Percentiles rank a stretch among this genome's conserved stretches.
Conservation (phyloP, 2,329 filamentous ascomycete genomes). For the Sporothrix brasiliensis region DNA sequence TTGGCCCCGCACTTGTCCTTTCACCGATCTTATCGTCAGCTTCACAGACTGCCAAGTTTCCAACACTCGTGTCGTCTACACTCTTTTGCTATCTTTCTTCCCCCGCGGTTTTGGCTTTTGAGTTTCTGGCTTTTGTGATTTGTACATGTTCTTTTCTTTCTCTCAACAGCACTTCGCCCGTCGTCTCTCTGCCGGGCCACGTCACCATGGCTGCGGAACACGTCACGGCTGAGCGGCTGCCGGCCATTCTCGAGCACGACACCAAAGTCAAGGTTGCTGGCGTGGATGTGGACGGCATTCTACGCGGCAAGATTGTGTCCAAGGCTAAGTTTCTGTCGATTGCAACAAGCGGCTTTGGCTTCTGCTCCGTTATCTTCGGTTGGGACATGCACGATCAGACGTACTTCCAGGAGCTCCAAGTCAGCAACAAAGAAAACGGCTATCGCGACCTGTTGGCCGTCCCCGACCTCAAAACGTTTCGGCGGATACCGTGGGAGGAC, state of each 20-base stretch:
- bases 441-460: conserved; percentile 84
- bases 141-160: background rate
- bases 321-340: conserved; percentile 92
- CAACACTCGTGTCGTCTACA: background rate
- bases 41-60: background rate
- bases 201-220: conserved; percentile 10
- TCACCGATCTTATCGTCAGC: conserved; percentile 27
- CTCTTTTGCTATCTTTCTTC: background rate
- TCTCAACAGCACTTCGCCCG: background rate
- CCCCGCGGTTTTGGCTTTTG: background rate
- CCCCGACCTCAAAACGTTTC: conserved; percentile 74
- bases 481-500: conserved; percentile 88
- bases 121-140: background rate
- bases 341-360: conserved; percentile 80
- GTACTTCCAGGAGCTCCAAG: conserved; percentile 79
- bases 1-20: conserved; percentile 24
- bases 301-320: conserved; percentile 87
- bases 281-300: conserved; percentile 81
- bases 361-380: conserved; percentile 92
- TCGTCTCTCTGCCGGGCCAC: background rate
- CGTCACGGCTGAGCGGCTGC: conserved; percentile 66
- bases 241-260: conserved; percentile 69
- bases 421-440: conserved; percentile 89
- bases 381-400: conserved; percentile 98
- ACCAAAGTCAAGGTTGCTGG: conserved; percentile 84